Conservation (phyloP, 305 asterid species). For the Fraxinus sp. region DNA sequence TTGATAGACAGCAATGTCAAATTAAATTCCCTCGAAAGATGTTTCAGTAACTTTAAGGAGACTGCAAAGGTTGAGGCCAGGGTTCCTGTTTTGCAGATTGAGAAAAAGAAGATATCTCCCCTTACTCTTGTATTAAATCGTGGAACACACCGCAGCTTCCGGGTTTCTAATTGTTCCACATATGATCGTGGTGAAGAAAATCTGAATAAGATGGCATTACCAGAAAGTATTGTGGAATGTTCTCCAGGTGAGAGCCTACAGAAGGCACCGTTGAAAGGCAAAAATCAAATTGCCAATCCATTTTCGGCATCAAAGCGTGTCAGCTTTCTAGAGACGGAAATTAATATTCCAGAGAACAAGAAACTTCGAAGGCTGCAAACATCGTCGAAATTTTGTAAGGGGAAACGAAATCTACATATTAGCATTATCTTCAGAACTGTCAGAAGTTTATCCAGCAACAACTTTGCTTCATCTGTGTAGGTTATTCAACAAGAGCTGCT, state of each 20-base stretch:
- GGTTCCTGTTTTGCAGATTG: slow-evolving; percentile 30
- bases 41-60: slow-evolving; percentile 20
- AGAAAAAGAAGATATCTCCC: slow-evolving; percentile 27
- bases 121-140: slow-evolving; percentile 25
- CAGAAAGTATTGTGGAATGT: slow-evolving; percentile 29
- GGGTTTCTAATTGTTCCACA: slow-evolving; percentile 26
- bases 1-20: slow-evolving; percentile 26
- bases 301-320: slow-evolving; percentile 48
- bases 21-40: slow-evolving; percentile 28
- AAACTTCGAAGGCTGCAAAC: slow-evolving; percentile 35
- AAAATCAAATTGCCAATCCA: slow-evolving; percentile 29
- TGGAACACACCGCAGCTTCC: slow-evolving; percentile 25
- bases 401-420: slow-evolving; percentile 21
- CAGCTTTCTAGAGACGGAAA: slow-evolving; percentile 44
- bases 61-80: slow-evolving; percentile 31
- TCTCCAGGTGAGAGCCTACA: slow-evolving; percentile 27
- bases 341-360: slow-evolving; percentile 28
- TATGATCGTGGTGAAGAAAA: slow-evolving; percentile 34
- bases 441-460: slow-evolving; percentile 21
- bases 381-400: slow-evolving; percentile 47
- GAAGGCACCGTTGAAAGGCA: slow-evolving; percentile 25
- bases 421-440: slow-evolving; percentile 11
- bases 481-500: slow-evolving; percentile 39
- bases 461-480: slow-evolving; percentile 39
- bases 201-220: slow-evolving; percentile 27